Evolutionary conservation across 2,329 filamentous ascomycete genomes (phyloP), one percentile per base, ranked within the genome.

Genomic region (Lachnellula suecica): DNA sequence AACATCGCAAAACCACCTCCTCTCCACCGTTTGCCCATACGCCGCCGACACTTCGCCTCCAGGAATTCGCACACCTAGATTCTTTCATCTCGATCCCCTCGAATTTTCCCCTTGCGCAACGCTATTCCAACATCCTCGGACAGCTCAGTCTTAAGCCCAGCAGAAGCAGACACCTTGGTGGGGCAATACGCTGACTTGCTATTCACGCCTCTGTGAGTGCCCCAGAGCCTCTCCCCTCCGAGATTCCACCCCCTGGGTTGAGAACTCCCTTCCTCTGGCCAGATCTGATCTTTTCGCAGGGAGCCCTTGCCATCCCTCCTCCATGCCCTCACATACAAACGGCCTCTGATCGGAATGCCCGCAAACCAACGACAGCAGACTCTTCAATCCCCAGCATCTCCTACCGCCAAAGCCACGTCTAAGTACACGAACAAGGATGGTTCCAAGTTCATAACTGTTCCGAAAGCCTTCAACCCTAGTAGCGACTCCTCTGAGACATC

Each of bases 371-470:
- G 75, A 65, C 76, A 74, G 67, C 69, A 76, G 68, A 74, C 76
- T 62, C 63, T 70, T 51, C 74, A 74, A 64, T 67, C 73, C 58
- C 76, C 81, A 63, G 68, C 75, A 59, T 81, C 80, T 54, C 77
- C 81, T 47, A 74, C 73, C 25, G 72, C 72, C 45, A 79, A 77
- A 66, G 62, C 69, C 52, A 82, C 79, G 17, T 77, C 83, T 24
- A 85, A 84, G 64, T 85, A 85, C 66, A 82, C 78, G 55, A 86
- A 85, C 65, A 85, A 85, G 68, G 83, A 87, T 73, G 83, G 83
- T 53, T 85, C 83, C 56, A 87, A 87, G 72, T 83, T 83, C 69
- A 85, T 86, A 66, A 85, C 81, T 40, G 78, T 85, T 13, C 82
- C 83, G 25, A 85, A 85, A 68, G 71, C 71, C 48, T 72, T 72